phyloP scores from a whole-genome alignment of 306 rosid genomes.

The Vigna nakashimae region DNA sequence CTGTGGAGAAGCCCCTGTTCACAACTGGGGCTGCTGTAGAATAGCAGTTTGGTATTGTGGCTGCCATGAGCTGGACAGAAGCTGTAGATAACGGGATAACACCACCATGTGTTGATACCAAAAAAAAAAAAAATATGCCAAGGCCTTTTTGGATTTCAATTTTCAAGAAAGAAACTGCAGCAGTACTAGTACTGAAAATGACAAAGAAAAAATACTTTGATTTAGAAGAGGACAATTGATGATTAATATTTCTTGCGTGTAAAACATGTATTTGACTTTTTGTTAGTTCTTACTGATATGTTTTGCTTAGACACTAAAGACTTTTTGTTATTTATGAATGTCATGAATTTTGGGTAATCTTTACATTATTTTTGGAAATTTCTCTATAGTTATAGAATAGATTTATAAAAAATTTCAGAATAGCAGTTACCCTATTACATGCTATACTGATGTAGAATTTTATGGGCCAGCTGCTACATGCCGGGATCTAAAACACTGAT shows the following conservation, averaged over 20 bases:
- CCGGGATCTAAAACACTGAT: not conserved
- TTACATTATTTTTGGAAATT: not conserved
- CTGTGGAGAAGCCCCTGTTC: not conserved
- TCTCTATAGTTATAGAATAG: not conserved
- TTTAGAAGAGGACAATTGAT: not conserved
- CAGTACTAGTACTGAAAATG: not conserved
- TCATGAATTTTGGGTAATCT: not conserved
- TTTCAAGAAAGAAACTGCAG: not conserved
- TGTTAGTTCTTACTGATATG: not conserved
- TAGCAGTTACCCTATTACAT: not conserved
- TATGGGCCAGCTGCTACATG: not conserved
- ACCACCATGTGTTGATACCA: not conserved
- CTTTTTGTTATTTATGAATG: not conserved
- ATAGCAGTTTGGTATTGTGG: not conserved
- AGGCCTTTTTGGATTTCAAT: not conserved
- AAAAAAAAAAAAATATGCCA: not conserved
- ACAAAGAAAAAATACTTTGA: not conserved
- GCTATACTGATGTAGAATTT: not conserved
- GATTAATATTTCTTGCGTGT: not conserved
- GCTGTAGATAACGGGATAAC: not conserved
- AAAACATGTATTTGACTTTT: not conserved
- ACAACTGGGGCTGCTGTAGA: not conserved
- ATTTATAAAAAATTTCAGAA: not conserved
- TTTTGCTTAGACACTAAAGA: not conserved
- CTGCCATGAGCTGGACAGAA: not conserved